Base-by-base conservation (phyloP, 2,329 filamentous ascomycete species). In the Trichothecium sympodiale region DNA sequence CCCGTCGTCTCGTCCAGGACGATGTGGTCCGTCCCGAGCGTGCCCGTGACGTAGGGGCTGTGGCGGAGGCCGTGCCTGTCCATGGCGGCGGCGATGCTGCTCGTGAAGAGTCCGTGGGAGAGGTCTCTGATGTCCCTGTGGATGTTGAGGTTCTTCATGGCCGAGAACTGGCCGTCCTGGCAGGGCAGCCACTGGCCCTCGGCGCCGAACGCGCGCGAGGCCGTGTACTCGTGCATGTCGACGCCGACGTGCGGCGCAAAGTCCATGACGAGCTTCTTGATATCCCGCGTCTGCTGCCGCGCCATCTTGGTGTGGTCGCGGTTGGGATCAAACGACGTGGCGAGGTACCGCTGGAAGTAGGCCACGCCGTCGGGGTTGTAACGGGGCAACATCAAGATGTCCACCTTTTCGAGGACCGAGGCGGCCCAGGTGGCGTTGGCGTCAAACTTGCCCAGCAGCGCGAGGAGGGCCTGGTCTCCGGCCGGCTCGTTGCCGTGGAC, bases 121-220 rank as follows among this genome's bases (percentile, higher is more conserved):
- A 56, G 30, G 4, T 42, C 34, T 6, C 53, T 44, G 8, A 56
- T 55, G 14, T 46, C 37, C 6, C 40, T 27, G 35, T 56, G 45
- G 25, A 56, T 55, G 5, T 56, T 56, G 4, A 55, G 34, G 18
- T 56, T 56, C 42, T 56, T 56, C 6, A 52, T 52, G 1, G 53
- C 51, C 0, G 53, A 55, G 30, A 56, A 55, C 4, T 52, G 45
- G 1, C 48, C 51, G 29, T 56, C 53, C 3, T 50, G 41, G 1
- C 44, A 46, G 1, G 43, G 33, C 9, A 48, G 37, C 39, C 41
- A 43, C 3, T 55, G 50, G 17, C 36, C 35, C 3, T 47, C 39
- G 0, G 41, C 40, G 1, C 52, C 52, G 6, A 43, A 49, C 18
- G 36, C 36, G 0, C 41, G 34, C 4, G 18, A 31, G 0, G 50